Evolutionary conservation across 164 flowering plant species (phyloP), one percentile per base, ranked within the genome.

Genomic region (Amborella trichopoda): DNA sequence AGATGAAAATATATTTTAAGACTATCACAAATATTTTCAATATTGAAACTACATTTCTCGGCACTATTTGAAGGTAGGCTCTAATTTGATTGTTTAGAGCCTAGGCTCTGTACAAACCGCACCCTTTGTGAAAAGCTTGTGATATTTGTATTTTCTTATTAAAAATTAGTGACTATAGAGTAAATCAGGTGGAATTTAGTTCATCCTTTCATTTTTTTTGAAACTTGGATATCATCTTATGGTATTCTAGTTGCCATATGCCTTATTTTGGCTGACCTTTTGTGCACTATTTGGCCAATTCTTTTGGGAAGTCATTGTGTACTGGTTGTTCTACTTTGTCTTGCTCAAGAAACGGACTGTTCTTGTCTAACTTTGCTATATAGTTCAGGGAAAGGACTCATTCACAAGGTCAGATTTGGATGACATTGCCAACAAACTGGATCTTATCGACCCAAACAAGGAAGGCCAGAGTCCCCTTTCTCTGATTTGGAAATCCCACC

Each of bases 401-500:
- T 91, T 91, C 62, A 73, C 77, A 6, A 65, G 80, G 28, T 59
- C 67, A 18, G 64, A 77, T 48, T 72, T 87, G 71, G 67, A 91
- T 58, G 60, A 48, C 18, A 62, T 83, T 21, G 74, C 90, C 3
- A 77, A 69, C 42, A 66, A 67, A 42, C 80, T 91, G 6, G 72
- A 62, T 28, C 55, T 61, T 16, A 69, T 57, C 41, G 93, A 87
- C 49, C 83, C 83, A 3, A 56, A 30, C 42, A 62, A 62, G 48
- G 68, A 54, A 28, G 54, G 48, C 4, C 74, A 86, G 82, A 67
- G 72, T 27, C 82, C 88, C 0, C 52, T 83, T 3, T 77, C 89
- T 32, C 46, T 74, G 8, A 50, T 93, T 27, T 80, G 82, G 61
- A 84, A 76, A 72, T 80, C 95, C 33, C 96, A 88, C 48, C 96